Evolutionary conservation across 2,329 filamentous ascomycete species (phyloP).

Genomic region (Pyricularia pennisetigena): DNA sequence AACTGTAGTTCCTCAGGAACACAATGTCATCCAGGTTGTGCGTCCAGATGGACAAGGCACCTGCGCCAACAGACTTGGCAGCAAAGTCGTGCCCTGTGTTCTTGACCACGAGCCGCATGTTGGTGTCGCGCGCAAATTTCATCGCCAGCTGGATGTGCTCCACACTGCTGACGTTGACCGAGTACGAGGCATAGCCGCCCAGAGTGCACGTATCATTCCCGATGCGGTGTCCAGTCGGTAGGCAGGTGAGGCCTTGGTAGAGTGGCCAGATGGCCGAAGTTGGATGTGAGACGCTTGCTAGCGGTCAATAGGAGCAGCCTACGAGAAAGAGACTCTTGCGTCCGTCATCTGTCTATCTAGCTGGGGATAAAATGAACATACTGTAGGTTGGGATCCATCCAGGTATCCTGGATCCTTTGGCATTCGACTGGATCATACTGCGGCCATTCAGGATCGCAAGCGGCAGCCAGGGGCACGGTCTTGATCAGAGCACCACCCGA

Average conservation of each 20-base stretch:
- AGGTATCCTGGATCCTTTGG: conserved; percentile 21
- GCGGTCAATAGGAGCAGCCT: neutral
- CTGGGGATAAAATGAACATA: neutral
- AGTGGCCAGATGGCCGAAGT: conserved; percentile 30
- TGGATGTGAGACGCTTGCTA: conserved; percentile 20
- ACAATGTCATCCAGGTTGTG: conserved; percentile 26
- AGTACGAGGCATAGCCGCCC: conserved; percentile 24
- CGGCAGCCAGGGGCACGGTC: conserved; percentile 39
- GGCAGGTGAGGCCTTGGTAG: conserved; percentile 27
- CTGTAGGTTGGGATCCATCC: conserved; percentile 21
- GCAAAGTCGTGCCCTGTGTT: conserved; percentile 38
- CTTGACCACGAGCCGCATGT: conserved; percentile 34
- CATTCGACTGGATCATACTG: conserved; percentile 34
- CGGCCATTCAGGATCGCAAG: conserved; percentile 37
- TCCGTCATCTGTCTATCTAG: neutral
- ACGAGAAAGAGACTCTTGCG: neutral
- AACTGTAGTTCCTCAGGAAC: conserved; percentile 20
- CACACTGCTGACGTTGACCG: conserved; percentile 17
- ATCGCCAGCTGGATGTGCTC: conserved; percentile 15
- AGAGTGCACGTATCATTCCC: conserved; percentile 18
- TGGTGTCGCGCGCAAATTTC: conserved; percentile 26
- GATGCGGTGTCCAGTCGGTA: conserved; percentile 9
- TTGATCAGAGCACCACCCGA: conserved; percentile 34
- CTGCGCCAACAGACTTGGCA: conserved; percentile 25
- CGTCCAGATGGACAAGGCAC: conserved; percentile 27